Evolutionary conservation across 495 filamentous ascomycete genomes (phyloP).

Genomic region (Patellaria atrata): DNA sequence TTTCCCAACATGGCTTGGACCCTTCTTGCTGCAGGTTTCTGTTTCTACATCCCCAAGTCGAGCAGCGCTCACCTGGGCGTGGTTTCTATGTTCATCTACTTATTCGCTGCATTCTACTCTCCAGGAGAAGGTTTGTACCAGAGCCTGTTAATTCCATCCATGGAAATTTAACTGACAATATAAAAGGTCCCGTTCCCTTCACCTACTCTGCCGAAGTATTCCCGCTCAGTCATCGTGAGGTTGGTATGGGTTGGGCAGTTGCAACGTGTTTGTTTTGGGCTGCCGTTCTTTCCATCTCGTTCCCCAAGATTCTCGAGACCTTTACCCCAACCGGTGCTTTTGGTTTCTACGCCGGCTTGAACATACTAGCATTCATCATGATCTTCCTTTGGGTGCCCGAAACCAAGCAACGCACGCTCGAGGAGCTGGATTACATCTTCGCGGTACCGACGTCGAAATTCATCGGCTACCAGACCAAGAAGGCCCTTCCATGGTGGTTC

Average conservation of each 20-base stretch:
- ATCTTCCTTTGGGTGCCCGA: conserved; percentile 67
- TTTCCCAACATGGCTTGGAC: conserved; percentile 27
- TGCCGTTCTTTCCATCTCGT: conserved; percentile 22
- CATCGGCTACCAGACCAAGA: conserved; percentile 33
- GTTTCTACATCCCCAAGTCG: conserved; percentile 14
- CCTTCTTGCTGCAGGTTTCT: conserved; percentile 24
- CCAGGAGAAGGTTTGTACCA: too few relatives aligned
- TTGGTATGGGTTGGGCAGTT: conserved; percentile 25
- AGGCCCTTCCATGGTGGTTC: conserved; percentile 55
- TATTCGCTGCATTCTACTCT: conserved; percentile 22
- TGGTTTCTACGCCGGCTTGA: conserved; percentile 51
- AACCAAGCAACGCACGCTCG: conserved; percentile 64
- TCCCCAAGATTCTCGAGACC: conserved; percentile 21
- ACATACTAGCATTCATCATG: conserved; percentile 50
- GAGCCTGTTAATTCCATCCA: too few relatives aligned
- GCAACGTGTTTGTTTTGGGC: conserved; percentile 25
- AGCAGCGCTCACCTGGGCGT: conserved; percentile 28
- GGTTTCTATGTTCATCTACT: conserved; percentile 33
- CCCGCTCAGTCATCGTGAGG: conserved; percentile 24
- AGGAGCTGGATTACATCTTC: conserved; percentile 36
- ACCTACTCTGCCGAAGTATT: conserved; percentile 29
- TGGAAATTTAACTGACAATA: too few relatives aligned
- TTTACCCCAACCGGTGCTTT: conserved; percentile 26
- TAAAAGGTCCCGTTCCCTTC: conserved; percentile 28
- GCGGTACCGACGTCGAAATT: conserved; percentile 20